These are phyloP conservation scores for Colletotrichum nymphaeae DNA, from an alignment of 2,329 filamentous ascomycete species.

Conservation along the genomic window DNA sequence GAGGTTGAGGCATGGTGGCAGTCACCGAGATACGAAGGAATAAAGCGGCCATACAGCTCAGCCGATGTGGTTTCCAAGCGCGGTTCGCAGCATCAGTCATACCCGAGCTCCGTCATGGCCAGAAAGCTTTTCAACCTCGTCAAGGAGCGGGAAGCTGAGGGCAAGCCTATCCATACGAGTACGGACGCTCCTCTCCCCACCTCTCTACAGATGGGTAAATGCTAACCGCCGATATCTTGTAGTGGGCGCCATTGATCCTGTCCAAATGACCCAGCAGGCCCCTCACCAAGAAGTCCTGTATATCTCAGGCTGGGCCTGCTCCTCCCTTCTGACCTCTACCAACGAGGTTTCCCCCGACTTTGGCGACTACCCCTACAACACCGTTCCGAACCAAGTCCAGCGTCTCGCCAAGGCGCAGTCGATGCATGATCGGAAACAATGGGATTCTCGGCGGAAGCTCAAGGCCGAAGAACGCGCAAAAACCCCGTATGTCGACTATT, in stretches of 20 bases:
- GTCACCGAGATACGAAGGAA: slow-evolving; percentile 84
- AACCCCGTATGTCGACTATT: slow-evolving; percentile 89
- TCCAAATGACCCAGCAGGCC: slow-evolving; percentile 99
- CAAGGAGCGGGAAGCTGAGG: slow-evolving; percentile 79
- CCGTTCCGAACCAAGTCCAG: slow-evolving; percentile 97
- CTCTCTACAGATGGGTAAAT: not conserved
- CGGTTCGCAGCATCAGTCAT: slow-evolving; percentile 86
- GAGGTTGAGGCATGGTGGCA: slow-evolving; percentile 94
- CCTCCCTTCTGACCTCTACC: slow-evolving; percentile 88
- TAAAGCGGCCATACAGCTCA: slow-evolving; percentile 90
- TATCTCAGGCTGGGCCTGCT: slow-evolving; percentile 97
- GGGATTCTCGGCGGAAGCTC: slow-evolving; percentile 85
- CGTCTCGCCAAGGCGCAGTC: slow-evolving; percentile 96
- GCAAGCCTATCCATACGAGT: slow-evolving; percentile 94
- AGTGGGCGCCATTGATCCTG: slow-evolving; percentile 99
- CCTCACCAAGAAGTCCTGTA: slow-evolving; percentile 96
- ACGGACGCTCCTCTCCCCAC: slow-evolving; percentile 45
- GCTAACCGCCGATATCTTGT: slow-evolving; percentile 34
- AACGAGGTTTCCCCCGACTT: slow-evolving; percentile 99
- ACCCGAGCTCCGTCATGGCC: slow-evolving; percentile 94
- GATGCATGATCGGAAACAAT: slow-evolving; percentile 96
- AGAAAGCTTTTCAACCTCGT: slow-evolving; percentile 93
- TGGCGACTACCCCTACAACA: slow-evolving; percentile 99
- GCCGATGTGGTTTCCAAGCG: slow-evolving; percentile 94
- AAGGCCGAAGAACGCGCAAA: slow-evolving; percentile 76